A percentile compares a stretch with the other conserved stretches of the same genome.
Conservation (phyloP, 768 basidiomycete species). For the Gymnopilus junonius region DNA sequence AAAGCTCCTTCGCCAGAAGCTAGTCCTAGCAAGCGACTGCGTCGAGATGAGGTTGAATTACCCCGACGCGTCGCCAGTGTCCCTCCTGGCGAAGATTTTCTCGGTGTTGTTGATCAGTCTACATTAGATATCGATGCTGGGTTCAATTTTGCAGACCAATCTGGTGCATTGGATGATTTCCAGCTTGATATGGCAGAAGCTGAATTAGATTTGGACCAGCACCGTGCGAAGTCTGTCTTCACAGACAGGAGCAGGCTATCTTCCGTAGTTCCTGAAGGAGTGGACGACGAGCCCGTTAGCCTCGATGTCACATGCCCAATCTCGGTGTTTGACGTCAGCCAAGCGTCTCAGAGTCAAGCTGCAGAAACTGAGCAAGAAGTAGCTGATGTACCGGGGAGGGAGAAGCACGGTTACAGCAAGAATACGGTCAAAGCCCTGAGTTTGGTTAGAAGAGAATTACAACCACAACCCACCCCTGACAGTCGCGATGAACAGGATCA, state of each 20-base stretch:
- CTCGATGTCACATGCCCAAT: conserved; percentile 78
- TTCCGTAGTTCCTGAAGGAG: conserved; percentile 64
- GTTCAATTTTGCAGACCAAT: conserved; percentile 67
- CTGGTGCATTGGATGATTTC: conserved; percentile 64
- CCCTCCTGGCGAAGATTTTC: conserved; percentile 62
- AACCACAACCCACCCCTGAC: conserved; percentile 57
- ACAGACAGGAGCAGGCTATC: conserved; percentile 65
- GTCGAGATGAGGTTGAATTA: conserved; percentile 74
- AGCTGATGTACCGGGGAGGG: conserved; percentile 44
- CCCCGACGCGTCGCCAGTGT: conserved; percentile 69
- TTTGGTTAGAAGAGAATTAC: conserved; percentile 74
- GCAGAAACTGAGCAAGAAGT: conserved; percentile 31
- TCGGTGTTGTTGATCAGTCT: conserved; percentile 56
- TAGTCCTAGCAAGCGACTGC: conserved; percentile 61
- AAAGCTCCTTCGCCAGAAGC: conserved; percentile 61
- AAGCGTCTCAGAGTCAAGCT: conserved; percentile 51
- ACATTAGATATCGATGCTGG: conserved; percentile 35
- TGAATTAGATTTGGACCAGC: conserved; percentile 45
- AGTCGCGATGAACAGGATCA: conserved; percentile 36
- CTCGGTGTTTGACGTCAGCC: conserved; percentile 76
- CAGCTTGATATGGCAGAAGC: conserved; percentile 70
- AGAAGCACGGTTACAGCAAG: conserved; percentile 81
- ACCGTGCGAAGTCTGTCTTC: conserved; percentile 52
- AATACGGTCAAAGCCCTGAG: conserved; percentile 87
- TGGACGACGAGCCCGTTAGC: conserved; percentile 42